phyloP scores from a whole-genome alignment of 805 yeast genomes.

The Metschnikowia kunwiensis region DNA sequence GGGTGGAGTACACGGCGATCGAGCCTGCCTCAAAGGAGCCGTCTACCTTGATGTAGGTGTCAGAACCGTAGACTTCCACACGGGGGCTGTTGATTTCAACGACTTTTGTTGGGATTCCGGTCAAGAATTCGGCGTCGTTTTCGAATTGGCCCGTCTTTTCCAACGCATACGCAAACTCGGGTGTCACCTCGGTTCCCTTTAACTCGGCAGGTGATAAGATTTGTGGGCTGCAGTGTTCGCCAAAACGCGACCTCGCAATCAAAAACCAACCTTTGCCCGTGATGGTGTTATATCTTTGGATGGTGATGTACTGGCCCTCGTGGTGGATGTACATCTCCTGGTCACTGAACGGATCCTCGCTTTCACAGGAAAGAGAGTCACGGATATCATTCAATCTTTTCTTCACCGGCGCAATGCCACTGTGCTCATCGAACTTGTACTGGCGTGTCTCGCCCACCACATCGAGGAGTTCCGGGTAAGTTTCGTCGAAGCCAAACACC shows the following conservation, averaged over 20 bases:
- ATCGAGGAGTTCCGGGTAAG: slow-evolving; percentile 77
- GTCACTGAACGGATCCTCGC: slow-evolving; percentile 50
- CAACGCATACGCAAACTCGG: slow-evolving; percentile 57
- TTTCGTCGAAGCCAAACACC: slow-evolving; percentile 90
- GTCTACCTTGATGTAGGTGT: slow-evolving; percentile 57
- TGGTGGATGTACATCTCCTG: slow-evolving; percentile 94
- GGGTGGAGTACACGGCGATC: slow-evolving; percentile 76
- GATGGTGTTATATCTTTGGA: slow-evolving; percentile 79
- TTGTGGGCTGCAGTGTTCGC: slow-evolving; percentile 44
- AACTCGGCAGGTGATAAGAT: slow-evolving; percentile 54
- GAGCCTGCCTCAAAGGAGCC: slow-evolving; percentile 81
- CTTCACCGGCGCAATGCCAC: slow-evolving; percentile 82
- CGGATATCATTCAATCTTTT: slow-evolving; percentile 56
- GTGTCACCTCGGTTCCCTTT: slow-evolving; percentile 57
- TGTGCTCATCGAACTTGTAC: slow-evolving; percentile 46
- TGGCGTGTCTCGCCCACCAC: slow-evolving; percentile 72
- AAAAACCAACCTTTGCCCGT: slow-evolving; percentile 88
- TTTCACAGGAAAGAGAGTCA: slow-evolving; percentile 51
- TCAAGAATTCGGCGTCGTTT: slow-evolving; percentile 41
- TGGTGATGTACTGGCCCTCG: slow-evolving; percentile 87
- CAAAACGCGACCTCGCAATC: slow-evolving; percentile 81
- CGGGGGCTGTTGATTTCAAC: slow-evolving; percentile 49
- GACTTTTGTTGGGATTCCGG: slow-evolving; percentile 66
- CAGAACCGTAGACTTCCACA: slow-evolving; percentile 43
- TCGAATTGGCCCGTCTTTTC: slow-evolving; percentile 49